A percentile compares a stretch with the other conserved stretches of the same genome.
Evolutionary conservation across 1,139 yeast species (phyloP).

Genomic region (Scheffersomyces lignicola): DNA sequence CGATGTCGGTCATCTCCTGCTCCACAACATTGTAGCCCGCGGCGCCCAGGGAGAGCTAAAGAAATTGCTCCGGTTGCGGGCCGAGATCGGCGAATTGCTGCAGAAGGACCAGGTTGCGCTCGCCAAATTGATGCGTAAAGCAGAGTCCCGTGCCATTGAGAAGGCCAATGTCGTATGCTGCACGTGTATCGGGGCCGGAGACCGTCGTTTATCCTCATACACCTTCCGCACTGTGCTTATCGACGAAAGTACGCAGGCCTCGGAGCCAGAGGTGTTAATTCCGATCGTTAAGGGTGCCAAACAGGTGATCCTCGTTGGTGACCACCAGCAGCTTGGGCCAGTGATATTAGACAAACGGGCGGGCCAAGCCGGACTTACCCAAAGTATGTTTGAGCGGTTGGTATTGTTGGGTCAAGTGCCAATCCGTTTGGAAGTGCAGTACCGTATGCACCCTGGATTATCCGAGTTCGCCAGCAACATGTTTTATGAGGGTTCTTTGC

Average conservation of each 20-base stretch:
- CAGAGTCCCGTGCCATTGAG: constrained; percentile 53
- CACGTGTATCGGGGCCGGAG: constrained; percentile 94
- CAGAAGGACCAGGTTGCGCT: constrained; percentile 49
- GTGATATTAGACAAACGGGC: constrained; percentile 80
- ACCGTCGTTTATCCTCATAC: constrained; percentile 51
- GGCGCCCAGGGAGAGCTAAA: constrained; percentile 57
- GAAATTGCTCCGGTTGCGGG: constrained; percentile 57
- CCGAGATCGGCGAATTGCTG: constrained; percentile 72
- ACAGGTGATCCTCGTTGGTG: constrained; percentile 89
- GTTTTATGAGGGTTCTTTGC: constrained; percentile 91
- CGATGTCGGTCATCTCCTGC: constrained; percentile 52
- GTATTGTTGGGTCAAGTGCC: constrained; percentile 86
- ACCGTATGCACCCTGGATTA: constrained; percentile 90
- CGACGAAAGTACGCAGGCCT: constrained; percentile 93
- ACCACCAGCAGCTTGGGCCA: constrained; percentile 94
- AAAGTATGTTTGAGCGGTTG: constrained; percentile 83
- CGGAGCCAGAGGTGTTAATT: constrained; percentile 88
- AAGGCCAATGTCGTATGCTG: constrained; percentile 82
- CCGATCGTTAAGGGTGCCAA: constrained; percentile 89
- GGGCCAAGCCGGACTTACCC: constrained; percentile 81
- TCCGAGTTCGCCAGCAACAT: constrained; percentile 88
- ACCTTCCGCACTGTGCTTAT: constrained; percentile 77
- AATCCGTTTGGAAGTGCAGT: constrained; percentile 84
- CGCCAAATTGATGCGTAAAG: constrained; percentile 38
- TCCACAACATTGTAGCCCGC: constrained; percentile 49